Evolutionary conservation across 371 early-diverging fungal species (phyloP).

Genomic region (Funneliformis caledonium): DNA sequence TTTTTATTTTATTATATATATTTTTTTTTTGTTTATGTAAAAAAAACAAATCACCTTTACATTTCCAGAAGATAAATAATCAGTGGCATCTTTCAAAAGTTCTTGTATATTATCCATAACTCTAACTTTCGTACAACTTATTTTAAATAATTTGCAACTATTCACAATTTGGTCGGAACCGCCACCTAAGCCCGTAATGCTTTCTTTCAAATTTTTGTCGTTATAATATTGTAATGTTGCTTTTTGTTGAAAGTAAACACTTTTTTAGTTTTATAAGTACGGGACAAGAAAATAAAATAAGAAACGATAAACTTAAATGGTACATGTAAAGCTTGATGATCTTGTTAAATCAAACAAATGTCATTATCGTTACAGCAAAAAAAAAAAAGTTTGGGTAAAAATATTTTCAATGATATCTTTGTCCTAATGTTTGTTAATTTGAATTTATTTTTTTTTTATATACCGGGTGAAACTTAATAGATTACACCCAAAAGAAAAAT

Average conservation of each 20-base stretch:
- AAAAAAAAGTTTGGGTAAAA: background rate
- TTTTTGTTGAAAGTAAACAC: slow-evolving; percentile 1
- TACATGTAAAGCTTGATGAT: slow-evolving; percentile 24
- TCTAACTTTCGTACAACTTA: background rate
- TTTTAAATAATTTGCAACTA: slow-evolving; percentile 6
- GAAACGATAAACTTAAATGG: slow-evolving; percentile 15
- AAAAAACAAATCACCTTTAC: slow-evolving; percentile 33
- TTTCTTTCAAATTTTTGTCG: background rate
- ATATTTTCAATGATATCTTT: background rate
- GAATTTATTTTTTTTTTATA: background rate
- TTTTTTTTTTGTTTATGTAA: background rate
- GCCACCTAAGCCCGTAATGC: background rate
- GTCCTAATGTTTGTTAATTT: background rate
- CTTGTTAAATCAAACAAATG: slow-evolving; percentile 6
- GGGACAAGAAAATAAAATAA: background rate
- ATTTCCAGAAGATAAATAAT: slow-evolving; percentile 28
- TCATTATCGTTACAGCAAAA: slow-evolving; percentile 16
- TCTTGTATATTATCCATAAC: slow-evolving; percentile 33
- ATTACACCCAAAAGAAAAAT: background rate
- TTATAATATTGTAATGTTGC: slow-evolving; percentile 13
- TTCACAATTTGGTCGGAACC: background rate
- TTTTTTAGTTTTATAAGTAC: slow-evolving; percentile 7
- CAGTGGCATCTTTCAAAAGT: slow-evolving; percentile 13
- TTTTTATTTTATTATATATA: background rate
- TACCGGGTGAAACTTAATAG: background rate